phyloP scores from a whole-genome alignment of 371 early-diverging fungal genomes.

The Phascolomyces articulosus region DNA sequence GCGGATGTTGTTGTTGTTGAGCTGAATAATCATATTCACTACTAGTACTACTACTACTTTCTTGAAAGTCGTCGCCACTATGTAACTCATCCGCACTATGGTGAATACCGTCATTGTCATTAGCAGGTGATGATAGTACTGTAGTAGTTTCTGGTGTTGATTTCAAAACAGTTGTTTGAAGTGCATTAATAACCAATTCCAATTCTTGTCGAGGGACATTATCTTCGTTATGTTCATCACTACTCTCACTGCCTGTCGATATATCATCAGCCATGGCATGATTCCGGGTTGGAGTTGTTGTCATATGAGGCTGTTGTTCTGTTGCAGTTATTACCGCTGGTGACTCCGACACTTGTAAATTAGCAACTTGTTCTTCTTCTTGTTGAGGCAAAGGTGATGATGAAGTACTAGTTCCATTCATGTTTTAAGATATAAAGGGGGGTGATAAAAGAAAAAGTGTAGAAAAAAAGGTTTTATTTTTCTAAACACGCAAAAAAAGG shows the following conservation, averaged over 20 bases:
- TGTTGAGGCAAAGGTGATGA: neutral
- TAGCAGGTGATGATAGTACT: neutral
- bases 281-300: too few relatives aligned
- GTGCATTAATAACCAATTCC: constrained; percentile 21
- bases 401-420: constrained; percentile 4
- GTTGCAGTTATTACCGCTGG: neutral
- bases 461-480: neutral
- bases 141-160: neutral
- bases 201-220: constrained; percentile 19
- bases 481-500: too few relatives aligned
- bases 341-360: constrained; percentile 13
- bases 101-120: neutral
- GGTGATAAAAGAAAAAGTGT: neutral
- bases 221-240: constrained; percentile 10
- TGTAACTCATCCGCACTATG: constrained; percentile 13
- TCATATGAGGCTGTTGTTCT: neutral
- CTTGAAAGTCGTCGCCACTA: constrained; percentile 16
- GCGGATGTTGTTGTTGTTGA: neutral
- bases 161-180: constrained; percentile 18
- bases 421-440: constrained; percentile 2
- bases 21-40: constrained; percentile 4
- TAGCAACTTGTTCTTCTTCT: constrained; percentile 1
- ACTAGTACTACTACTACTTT: neutral
- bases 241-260: constrained; percentile 19
- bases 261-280: constrained; percentile 18